Conservation (phyloP, 352 stramenopile species). For the Salisapilia sapeloensis region DNA sequence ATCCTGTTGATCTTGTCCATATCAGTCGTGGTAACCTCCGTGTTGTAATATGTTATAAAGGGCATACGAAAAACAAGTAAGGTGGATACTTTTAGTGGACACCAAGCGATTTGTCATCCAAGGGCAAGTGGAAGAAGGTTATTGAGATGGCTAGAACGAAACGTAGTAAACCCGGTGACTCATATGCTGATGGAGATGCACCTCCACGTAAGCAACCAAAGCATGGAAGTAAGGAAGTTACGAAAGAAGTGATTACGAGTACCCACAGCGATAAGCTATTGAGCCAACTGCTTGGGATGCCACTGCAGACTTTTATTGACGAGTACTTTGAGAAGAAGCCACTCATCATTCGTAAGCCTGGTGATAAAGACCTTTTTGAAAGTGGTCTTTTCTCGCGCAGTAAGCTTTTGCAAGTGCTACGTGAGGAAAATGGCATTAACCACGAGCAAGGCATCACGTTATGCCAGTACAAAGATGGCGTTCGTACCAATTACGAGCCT, state of each 20-base stretch:
- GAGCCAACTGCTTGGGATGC: slow-evolving; percentile 37
- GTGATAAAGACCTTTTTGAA: slow-evolving; percentile 18
- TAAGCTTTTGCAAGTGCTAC: slow-evolving; percentile 41
- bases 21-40: too few species aligned
- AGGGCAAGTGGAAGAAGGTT: too few species aligned
- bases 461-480: slow-evolving; percentile 46
- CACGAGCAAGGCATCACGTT: slow-evolving; percentile 55
- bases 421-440: slow-evolving; percentile 11
- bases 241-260: slow-evolving; percentile 1
- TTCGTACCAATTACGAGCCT: slow-evolving; percentile 42
- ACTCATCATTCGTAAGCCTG: slow-evolving; percentile 26
- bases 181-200: slow-evolving; percentile 2
- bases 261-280: slow-evolving; percentile 15
- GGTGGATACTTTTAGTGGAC: too few species aligned
- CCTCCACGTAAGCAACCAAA: not conserved
- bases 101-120: too few species aligned
- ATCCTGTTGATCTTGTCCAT: too few species aligned
- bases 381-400: slow-evolving; percentile 48
- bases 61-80: too few species aligned
- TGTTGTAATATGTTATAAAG: too few species aligned
- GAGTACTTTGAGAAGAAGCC: slow-evolving; percentile 81
- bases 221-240: not conserved
- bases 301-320: slow-evolving; percentile 31
- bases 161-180: too few species aligned
- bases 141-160: too few species aligned